Evolutionary conservation across 2,329 filamentous ascomycete species (phyloP).

Genomic region (Sporothrix schenckii): DNA sequence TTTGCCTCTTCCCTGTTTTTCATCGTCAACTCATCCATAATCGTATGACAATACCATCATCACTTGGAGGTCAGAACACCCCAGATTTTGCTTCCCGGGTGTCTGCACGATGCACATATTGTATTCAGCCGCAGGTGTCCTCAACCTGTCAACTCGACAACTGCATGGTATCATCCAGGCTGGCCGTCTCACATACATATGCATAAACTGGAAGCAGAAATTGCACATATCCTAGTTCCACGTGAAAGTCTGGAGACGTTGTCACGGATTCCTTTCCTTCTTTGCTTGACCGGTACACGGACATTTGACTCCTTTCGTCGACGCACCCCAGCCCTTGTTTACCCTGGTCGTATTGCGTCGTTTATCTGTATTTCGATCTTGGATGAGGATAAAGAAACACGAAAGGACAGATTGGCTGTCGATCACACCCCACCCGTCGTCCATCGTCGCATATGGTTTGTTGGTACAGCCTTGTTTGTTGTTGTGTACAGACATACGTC

Average conservation of each 20-base stretch:
- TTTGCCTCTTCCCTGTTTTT: neutral
- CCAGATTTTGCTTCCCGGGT: neutral
- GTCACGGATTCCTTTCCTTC: neutral
- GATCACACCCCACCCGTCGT: neutral
- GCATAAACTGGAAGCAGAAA: neutral
- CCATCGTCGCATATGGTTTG: conserved; percentile 7
- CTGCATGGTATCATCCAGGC: neutral
- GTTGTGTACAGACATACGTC: neutral
- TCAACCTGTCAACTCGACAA: neutral
- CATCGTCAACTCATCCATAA: neutral
- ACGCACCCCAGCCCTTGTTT: neutral
- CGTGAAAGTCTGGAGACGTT: neutral
- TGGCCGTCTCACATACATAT: neutral
- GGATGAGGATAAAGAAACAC: neutral
- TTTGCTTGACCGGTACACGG: neutral
- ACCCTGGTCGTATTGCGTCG: neutral
- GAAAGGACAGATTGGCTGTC: neutral
- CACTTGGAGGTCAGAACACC: neutral
- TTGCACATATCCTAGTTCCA: neutral
- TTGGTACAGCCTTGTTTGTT: neutral
- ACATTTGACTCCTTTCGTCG: neutral
- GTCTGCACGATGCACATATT: neutral
- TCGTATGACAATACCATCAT: neutral
- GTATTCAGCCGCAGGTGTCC: neutral
- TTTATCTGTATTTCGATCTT: neutral